A percentile compares a stretch with the other conserved stretches of the same genome.
Evolutionary conservation across 139 green algal genomes (phyloP).

Genomic region (Mychonastes homosphaera): DNA sequence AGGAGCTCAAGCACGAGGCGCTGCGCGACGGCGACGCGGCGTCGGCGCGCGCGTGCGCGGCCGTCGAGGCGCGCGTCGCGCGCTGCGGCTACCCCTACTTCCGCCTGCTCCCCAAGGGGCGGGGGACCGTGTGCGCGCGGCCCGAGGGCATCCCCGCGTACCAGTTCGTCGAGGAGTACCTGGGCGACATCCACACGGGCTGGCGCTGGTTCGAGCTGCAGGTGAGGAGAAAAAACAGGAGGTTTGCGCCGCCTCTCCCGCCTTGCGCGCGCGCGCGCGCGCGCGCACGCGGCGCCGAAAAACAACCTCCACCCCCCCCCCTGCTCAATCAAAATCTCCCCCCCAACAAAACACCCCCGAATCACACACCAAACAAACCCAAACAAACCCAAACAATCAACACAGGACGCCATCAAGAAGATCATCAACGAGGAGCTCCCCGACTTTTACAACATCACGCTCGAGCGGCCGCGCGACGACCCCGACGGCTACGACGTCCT

Average conservation of each 20-base stretch:
- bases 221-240: slow-evolving; percentile 20
- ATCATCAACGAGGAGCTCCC: slow-evolving; percentile 55
- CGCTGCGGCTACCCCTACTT: slow-evolving; percentile 70
- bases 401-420: slow-evolving; percentile 38
- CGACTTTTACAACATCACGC: slow-evolving; percentile 92
- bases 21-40: background rate
- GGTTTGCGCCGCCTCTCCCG: background rate
- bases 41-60: background rate
- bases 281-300: background rate
- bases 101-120: slow-evolving; percentile 79
- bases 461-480: slow-evolving; percentile 66
- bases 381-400: no score
- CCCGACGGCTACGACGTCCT: slow-evolving; percentile 69
- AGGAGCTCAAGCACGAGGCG: background rate
- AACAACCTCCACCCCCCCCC: no score
- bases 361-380: no score
- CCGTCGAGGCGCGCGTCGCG: background rate
- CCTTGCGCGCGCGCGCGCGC: no score
- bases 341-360: background rate
- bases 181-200: slow-evolving; percentile 81
- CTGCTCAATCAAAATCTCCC: background rate
- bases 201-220: slow-evolving; percentile 93
- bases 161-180: slow-evolving; percentile 87
- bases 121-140: slow-evolving; percentile 57
- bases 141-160: slow-evolving; percentile 52